Conservation (phyloP, 331 rosid genomes). For the Dryas integrifolia region DNA sequence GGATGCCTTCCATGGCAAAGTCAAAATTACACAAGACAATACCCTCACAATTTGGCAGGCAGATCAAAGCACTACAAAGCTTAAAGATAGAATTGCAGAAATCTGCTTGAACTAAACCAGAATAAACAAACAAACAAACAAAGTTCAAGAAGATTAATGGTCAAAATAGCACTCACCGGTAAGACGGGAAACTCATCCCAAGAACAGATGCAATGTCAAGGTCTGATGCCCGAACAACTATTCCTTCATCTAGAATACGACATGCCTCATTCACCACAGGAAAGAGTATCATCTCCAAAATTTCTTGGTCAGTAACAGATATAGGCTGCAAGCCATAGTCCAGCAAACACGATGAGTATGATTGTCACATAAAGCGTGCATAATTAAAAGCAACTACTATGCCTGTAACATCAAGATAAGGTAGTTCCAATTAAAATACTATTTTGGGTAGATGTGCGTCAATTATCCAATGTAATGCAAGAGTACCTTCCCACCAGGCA, state of each 20-base stretch:
- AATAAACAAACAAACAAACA: background rate
- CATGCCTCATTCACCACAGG: slow-evolving; percentile 96
- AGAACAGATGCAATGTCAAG: slow-evolving; percentile 90
- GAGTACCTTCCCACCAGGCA: slow-evolving; percentile 83
- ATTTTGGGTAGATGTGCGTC: slow-evolving; percentile 3
- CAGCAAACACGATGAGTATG: slow-evolving; percentile 7
- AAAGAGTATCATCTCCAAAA: slow-evolving; percentile 88
- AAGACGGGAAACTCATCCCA: slow-evolving; percentile 96
- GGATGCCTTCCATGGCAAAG: too few relatives aligned
- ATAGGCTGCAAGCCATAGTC: slow-evolving; percentile 55
- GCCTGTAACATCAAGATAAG: slow-evolving; percentile 9
- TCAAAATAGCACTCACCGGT: slow-evolving; percentile 43
- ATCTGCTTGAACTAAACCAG: background rate
- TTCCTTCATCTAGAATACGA: slow-evolving; percentile 78
- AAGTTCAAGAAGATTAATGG: background rate
- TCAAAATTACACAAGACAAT: too few relatives aligned
- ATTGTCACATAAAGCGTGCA: background rate
- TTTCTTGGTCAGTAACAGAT: slow-evolving; percentile 75
- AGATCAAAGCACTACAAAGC: background rate
- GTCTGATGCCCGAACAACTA: slow-evolving; percentile 84
- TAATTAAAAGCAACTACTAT: slow-evolving; percentile 14
- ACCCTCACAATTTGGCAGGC: too few relatives aligned
- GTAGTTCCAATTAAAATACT: slow-evolving; percentile 4
- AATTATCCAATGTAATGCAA: slow-evolving; percentile 10
- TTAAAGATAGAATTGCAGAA: background rate